Base-by-base conservation (phyloP, 441 rosid genomes). In the Kokia cookei region DNA sequence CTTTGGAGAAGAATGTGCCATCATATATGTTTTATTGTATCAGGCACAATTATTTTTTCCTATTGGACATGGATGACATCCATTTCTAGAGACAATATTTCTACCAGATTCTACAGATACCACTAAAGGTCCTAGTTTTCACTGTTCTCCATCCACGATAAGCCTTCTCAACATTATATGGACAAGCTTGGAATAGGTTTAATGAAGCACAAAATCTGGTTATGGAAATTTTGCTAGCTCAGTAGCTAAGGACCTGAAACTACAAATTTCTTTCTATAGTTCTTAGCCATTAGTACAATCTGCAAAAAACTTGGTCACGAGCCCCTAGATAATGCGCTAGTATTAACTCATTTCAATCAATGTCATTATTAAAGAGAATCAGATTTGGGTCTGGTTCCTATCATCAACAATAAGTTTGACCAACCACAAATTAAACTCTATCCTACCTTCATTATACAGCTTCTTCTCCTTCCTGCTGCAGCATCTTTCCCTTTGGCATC, bases 401-500 rank as follows among this genome's bases (percentile, higher is more conserved):
- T 54, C 10, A 51, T 51, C 45, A 63, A 73, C 47, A 70, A 13
- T 54, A 37, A 70, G 51, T 37, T 22, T 37, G 19, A 54, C 73
- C 19, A 55, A 54, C 37, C 27, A 48, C 59, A 77, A 42, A 22
- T 65, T 35, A 22, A 67, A 73, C 27, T 59, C 29, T 60, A 76
- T 4, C 78, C 69, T 82, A 91, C 96, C 91, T 89, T 89, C 77
- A 85, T 65, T 65, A 82, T 79, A 69, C 82, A 84, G 77, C 65
- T 82, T 81, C 83, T 91, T 82, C 90, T 87, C 86, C 80, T 88
- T 47, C 84, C 79, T 58, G 88, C 83, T 43, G 79, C 73, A 37
- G 77, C 78, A 71, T 81, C 87, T 79, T 89, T 87, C 70, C 89
- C 93, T 80, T 91, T 89, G 77, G 82, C 85, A 75, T 84, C 87